Evolutionary conservation across 108 stramenopile species (phyloP).

Genomic region (Nitzschia sp.): DNA sequence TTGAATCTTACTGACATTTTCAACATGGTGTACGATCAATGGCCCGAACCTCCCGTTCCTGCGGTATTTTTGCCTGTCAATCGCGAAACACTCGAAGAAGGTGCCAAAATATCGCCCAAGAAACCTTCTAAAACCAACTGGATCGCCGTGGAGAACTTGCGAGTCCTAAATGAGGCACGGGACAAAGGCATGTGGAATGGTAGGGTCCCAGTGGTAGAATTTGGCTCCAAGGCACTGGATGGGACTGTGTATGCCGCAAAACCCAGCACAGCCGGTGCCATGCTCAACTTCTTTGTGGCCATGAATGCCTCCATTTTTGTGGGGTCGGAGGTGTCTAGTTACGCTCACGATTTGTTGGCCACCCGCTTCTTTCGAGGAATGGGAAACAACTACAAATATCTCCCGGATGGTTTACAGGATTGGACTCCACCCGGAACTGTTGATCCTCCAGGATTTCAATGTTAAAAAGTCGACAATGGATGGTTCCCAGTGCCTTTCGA

Average conservation of each 20-base stretch:
- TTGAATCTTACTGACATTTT: conserved; percentile 28
- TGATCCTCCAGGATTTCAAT: conserved; percentile 25
- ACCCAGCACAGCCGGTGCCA: conserved; percentile 20
- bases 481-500: too few relatives aligned
- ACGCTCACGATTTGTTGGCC: conserved; percentile 23
- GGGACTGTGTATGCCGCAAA: conserved; percentile 20
- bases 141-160: conserved; percentile 29
- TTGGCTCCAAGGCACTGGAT: conserved; percentile 22
- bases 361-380: conserved; percentile 28
- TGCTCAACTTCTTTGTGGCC: conserved; percentile 37
- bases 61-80: conserved; percentile 33
- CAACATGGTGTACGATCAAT: conserved; percentile 21
- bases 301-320: conserved; percentile 26
- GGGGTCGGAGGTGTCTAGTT: conserved; percentile 38
- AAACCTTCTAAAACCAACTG: conserved; percentile 4
- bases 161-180: conserved; percentile 14
- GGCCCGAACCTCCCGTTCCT: conserved; percentile 21
- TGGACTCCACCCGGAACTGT: conserved; percentile 15
- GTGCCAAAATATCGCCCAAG: not conserved
- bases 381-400: conserved; percentile 26
- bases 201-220: conserved; percentile 27
- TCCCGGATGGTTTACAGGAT: conserved; percentile 22
- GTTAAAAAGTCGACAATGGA: too few relatives aligned
- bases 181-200: conserved; percentile 34
- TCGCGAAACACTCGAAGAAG: conserved; percentile 24